These are phyloP conservation scores for Cyberlindnera meyerae DNA, from an alignment of 805 yeast genomes.

Conservation along the genomic window DNA sequence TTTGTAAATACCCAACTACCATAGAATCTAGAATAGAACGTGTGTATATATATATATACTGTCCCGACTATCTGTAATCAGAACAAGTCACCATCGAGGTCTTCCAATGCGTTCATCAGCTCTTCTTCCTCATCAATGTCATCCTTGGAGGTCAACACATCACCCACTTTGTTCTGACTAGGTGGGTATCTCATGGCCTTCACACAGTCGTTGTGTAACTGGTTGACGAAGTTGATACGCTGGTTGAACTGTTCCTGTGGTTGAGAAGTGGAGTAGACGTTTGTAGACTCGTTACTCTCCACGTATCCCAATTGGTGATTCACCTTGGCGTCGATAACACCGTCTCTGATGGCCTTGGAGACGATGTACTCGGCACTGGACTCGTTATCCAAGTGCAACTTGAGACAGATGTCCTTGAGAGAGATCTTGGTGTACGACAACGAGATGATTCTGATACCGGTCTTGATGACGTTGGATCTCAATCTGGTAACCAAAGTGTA, in stretches of 20 bases:
- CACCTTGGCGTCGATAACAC: conserved; percentile 91
- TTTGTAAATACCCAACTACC: no score
- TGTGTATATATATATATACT: no score
- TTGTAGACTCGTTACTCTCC: conserved; percentile 82
- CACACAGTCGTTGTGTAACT: conserved; percentile 85
- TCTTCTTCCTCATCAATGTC: conserved; percentile 24
- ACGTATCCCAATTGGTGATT: conserved; percentile 88
- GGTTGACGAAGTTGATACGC: conserved; percentile 88
- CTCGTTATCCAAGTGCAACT: conserved; percentile 87
- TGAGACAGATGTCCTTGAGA: conserved; percentile 87
- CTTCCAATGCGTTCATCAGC: conserved; percentile 23
- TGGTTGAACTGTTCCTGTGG: conserved; percentile 90
- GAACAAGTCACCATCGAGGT: conserved; percentile 25
- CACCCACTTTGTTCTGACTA: conserved; percentile 22
- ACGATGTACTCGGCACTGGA: conserved; percentile 96
- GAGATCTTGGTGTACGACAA: conserved; percentile 88
- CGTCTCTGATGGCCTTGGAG: conserved; percentile 94
- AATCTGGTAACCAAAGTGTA: conserved; percentile 81
- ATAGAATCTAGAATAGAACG: no score
- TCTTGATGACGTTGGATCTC: conserved; percentile 95
- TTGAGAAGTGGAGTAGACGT: conserved; percentile 78
- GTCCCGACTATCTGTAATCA: no score
- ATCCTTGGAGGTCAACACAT: conserved; percentile 16
- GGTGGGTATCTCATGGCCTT: conserved; percentile 91
- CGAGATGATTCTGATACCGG: conserved; percentile 92